Evolutionary conservation across 768 basidiomycete genomes (phyloP), one percentile per base, ranked within the genome.

Genomic region (Leccinum truebloodii): DNA sequence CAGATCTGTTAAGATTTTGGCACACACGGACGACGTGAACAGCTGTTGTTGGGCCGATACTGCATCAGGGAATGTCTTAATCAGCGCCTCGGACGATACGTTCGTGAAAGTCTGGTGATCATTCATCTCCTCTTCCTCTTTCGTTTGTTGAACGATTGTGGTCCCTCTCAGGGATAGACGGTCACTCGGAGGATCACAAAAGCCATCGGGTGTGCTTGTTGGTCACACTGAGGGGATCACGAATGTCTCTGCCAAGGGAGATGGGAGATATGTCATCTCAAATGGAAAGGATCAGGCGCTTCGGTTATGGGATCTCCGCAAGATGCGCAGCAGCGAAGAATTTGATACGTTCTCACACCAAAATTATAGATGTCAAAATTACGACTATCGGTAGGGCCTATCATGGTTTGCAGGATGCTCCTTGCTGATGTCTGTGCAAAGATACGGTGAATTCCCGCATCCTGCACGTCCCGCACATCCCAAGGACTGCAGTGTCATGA

Each of bases 141-240:
- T 4, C 4, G 30, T n/a, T 34, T 1, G 26, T n/a, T 54, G n/a
- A 37, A 34, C 59, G 51, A 61, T 34, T 32, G 14, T 55, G 35
- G 6, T 41, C 16, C 34, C 55, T 49, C 35, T 32, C 61, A 86
- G 85, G 84, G 81, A 83, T 64, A 78, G 81, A 52, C 77, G 81
- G 49, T 84, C 81, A 0, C 64, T 84, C 10, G 76, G 77, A 10
- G 75, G 76, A 13, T 76, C 76, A 14, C 73, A 78, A 52, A 93
- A 90, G 67, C 94, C 97, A 9, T 94, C 94, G 3, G 97, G 96
- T 22, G 90, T 96, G 2, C 81, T 98, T 14, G 87, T 96, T 48
- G 97, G 97, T 0, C 96, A 98, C 64, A 97, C 94, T 0, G 95
- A 98, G 68, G 94, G 96, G 46, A 90, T 98, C 59, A 95, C 96